Evolutionary conservation across 2,329 filamentous ascomycete species (phyloP).

Genomic region (Colletotrichum noveboracense): DNA sequence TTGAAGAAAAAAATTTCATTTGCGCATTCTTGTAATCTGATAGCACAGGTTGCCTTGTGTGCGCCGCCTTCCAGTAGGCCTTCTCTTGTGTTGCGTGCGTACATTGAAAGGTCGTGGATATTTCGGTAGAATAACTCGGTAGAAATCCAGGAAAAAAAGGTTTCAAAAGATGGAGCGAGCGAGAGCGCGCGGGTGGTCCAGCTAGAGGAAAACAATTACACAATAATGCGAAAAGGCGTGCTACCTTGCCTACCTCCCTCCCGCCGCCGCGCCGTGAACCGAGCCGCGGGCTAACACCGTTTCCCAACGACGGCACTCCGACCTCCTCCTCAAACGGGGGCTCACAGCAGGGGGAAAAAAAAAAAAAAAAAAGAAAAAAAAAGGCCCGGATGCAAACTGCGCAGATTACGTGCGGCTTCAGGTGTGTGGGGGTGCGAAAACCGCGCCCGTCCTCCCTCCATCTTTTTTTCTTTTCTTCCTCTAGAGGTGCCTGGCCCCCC

Average conservation of each 20-base stretch:
- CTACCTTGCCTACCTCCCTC: neutral
- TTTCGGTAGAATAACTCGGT: neutral
- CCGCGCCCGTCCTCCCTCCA: neutral
- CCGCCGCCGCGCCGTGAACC: neutral
- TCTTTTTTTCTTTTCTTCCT: neutral
- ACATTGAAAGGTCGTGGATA: neutral
- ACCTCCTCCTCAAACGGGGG: neutral
- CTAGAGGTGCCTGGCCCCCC: neutral
- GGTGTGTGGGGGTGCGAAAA: neutral
- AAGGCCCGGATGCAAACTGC: neutral
- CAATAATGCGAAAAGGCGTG: too few relatives aligned
- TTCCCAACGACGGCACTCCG: neutral
- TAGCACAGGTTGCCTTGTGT: neutral
- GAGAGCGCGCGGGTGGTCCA: neutral
- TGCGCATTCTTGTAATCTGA: neutral
- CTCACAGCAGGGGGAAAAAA: neutral
- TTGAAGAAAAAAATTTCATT: neutral
- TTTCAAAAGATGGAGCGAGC: neutral
- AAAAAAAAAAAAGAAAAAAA: neutral
- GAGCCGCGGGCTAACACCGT: neutral
- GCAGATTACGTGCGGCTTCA: constrained; percentile 6
- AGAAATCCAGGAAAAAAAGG: neutral
- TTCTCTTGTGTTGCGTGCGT: neutral
- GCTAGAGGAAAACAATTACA: neutral
- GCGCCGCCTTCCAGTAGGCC: neutral